Evolutionary conservation across 1,284 basidiomycete species (phyloP).

Genomic region (Sporisorium sorghi): DNA sequence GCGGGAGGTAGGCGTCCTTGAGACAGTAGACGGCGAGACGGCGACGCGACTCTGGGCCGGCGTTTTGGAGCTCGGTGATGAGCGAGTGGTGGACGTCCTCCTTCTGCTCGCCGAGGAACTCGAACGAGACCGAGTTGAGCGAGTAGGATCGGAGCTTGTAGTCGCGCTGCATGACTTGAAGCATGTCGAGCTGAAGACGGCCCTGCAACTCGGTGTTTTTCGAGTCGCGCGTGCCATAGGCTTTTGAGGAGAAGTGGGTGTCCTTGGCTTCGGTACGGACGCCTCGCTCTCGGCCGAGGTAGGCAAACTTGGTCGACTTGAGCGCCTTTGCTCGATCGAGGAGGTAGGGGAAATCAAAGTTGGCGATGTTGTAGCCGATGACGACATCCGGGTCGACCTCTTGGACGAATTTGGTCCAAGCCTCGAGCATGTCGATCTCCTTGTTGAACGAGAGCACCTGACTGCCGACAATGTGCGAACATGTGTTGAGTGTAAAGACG

Average conservation of each 20-base stretch:
- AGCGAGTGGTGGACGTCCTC: slow-evolving; percentile 69
- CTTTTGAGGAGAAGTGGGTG: slow-evolving; percentile 69
- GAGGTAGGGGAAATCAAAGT: slow-evolving; percentile 69
- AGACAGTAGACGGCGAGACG: slow-evolving; percentile 68
- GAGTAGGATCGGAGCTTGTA: slow-evolving; percentile 68
- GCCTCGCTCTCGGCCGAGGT: slow-evolving; percentile 64
- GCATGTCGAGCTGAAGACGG: slow-evolving; percentile 68
- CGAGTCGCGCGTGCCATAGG: slow-evolving; percentile 68
- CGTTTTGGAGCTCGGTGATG: slow-evolving; percentile 68
- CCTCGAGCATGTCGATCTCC: slow-evolving; percentile 65
- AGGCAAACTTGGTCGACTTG: slow-evolving; percentile 65
- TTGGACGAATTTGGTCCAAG: slow-evolving; percentile 66
- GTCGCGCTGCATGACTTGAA: slow-evolving; percentile 69
- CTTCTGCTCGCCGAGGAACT: slow-evolving; percentile 69
- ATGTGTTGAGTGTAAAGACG: slow-evolving; percentile 67
- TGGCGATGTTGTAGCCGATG: slow-evolving; percentile 69
- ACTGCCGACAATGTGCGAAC: slow-evolving; percentile 67
- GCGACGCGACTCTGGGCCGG: slow-evolving; percentile 66
- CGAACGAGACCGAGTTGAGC: slow-evolving; percentile 68
- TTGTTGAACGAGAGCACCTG: slow-evolving; percentile 66
- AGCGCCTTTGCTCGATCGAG: slow-evolving; percentile 67
- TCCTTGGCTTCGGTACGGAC: slow-evolving; percentile 67
- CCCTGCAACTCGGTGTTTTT: slow-evolving; percentile 68
- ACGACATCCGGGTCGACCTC: slow-evolving; percentile 67
- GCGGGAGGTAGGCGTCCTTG: slow-evolving; percentile 69